Evolutionary conservation across 169 alveolate species (phyloP).

Genomic region (Babesia ovis): DNA sequence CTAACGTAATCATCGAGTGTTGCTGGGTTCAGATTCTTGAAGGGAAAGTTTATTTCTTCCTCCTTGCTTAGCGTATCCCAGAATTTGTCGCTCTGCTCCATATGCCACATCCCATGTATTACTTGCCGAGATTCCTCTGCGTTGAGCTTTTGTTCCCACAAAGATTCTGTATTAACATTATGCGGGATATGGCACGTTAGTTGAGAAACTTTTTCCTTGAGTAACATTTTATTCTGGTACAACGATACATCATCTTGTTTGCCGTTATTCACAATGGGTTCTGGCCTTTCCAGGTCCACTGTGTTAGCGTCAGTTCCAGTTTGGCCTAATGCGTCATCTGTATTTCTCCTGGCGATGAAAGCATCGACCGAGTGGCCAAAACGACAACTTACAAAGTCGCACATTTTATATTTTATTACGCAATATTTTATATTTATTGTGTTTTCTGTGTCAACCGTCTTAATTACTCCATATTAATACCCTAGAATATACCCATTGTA

Average conservation of each 20-base stretch:
- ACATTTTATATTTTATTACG: neutral
- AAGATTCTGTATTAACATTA: neutral
- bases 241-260: neutral
- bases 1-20: constrained; percentile 4
- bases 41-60: constrained; percentile 16
- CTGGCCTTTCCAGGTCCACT: neutral
- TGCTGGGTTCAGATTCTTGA: constrained; percentile 18
- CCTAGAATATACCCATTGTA: neutral
- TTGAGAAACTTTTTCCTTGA: neutral
- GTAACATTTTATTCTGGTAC: constrained; percentile 5
- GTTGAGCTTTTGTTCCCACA: constrained; percentile 10
- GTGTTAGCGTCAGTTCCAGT: neutral
- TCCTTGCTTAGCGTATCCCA: constrained; percentile 37
- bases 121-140: constrained; percentile 49
- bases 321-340: neutral
- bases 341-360: constrained; percentile 8
- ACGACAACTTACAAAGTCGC: constrained; percentile 9
- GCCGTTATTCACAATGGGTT: neutral
- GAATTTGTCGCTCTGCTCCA: constrained; percentile 46
- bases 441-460: neutral
- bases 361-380: constrained; percentile 59
- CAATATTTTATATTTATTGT: neutral
- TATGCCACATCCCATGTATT: constrained; percentile 53
- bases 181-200: neutral
- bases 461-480: no score